phyloP scores from a whole-genome alignment of 1,139 yeast genomes.

The Candida pseudoviswanathii region DNA sequence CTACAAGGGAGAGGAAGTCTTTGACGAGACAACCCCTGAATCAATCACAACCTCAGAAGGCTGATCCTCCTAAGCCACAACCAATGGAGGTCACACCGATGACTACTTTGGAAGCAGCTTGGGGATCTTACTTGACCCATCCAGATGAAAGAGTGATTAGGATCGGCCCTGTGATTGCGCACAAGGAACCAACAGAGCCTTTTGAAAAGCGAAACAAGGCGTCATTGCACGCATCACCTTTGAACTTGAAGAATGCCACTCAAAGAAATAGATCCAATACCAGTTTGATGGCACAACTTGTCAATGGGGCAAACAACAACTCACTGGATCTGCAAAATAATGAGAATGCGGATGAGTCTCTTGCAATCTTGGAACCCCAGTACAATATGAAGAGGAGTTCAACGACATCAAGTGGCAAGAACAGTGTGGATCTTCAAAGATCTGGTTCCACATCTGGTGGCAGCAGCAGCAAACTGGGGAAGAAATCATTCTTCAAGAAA shows the following conservation, averaged over 20 bases:
- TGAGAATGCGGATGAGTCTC: slow-evolving; percentile 25
- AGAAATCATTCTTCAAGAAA: slow-evolving; percentile 31
- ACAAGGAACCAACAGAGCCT: slow-evolving; percentile 39
- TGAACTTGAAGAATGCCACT: slow-evolving; percentile 39
- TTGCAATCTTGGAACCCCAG: slow-evolving; percentile 32
- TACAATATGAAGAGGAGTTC: slow-evolving; percentile 19
- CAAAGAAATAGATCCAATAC: slow-evolving; percentile 19
- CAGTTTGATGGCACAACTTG: slow-evolving; percentile 56
- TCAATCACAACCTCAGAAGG: slow-evolving; percentile 13
- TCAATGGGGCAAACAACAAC: slow-evolving; percentile 44
- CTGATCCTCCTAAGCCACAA: slow-evolving; percentile 23
- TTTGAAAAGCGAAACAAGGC: slow-evolving; percentile 64
- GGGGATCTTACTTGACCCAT: slow-evolving; percentile 61
- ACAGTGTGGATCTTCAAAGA: slow-evolving; percentile 12
- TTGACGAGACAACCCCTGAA: slow-evolving; percentile 3
- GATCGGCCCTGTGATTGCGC: slow-evolving; percentile 55
- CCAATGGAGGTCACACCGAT: slow-evolving; percentile 54
- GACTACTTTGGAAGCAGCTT: slow-evolving; percentile 65
- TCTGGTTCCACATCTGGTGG: slow-evolving; percentile 10
- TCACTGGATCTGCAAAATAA: neutral
- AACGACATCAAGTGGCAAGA: slow-evolving; percentile 13
- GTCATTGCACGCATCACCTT: slow-evolving; percentile 60
- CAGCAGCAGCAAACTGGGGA: slow-evolving; percentile 7
- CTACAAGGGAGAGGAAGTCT: slow-evolving; percentile 6
- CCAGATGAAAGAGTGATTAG: slow-evolving; percentile 72